phyloP scores from a whole-genome alignment of 2,329 filamentous ascomycete genomes.

The Magnaporthiopsis poae region DNA sequence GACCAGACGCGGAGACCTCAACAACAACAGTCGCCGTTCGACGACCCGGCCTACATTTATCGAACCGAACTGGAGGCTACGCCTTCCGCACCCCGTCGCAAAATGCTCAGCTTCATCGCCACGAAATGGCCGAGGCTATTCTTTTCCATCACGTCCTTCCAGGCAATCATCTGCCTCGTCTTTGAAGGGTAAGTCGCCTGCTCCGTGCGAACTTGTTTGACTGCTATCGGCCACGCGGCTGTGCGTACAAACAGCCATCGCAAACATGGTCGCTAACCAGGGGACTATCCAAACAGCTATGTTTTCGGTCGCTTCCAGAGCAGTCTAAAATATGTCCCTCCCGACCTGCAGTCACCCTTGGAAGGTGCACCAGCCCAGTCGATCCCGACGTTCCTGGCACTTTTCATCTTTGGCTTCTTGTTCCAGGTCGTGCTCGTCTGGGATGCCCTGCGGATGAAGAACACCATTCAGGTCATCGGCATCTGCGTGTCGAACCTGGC shows the following conservation, averaged over 20 bases:
- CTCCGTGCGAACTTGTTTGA: neutral
- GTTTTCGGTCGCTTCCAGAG: slow-evolving; percentile 80
- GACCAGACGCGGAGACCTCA: slow-evolving; percentile 13
- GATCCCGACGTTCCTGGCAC: slow-evolving; percentile 87
- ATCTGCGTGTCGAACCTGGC: slow-evolving; percentile 87
- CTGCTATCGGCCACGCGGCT: neutral
- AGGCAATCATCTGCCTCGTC: slow-evolving; percentile 69
- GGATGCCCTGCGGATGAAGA: slow-evolving; percentile 87
- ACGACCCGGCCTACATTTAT: slow-evolving; percentile 23
- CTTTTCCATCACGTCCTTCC: slow-evolving; percentile 60
- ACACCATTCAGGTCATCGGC: slow-evolving; percentile 96
- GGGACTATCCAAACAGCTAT: slow-evolving; percentile 48
- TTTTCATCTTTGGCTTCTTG: slow-evolving; percentile 95
- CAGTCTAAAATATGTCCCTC: slow-evolving; percentile 37
- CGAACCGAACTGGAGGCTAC: slow-evolving; percentile 18
- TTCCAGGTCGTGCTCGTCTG: slow-evolving; percentile 85
- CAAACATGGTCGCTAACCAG: neutral
- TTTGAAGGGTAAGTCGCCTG: slow-evolving; percentile 67
- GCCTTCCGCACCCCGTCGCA: slow-evolving; percentile 22
- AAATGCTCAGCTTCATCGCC: slow-evolving; percentile 65
- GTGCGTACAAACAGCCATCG: neutral
- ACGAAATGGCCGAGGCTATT: slow-evolving; percentile 85
- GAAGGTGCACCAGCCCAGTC: slow-evolving; percentile 52
- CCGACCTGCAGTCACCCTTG: slow-evolving; percentile 31
- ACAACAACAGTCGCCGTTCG: slow-evolving; percentile 18